phyloP scores from a whole-genome alignment of 2,329 filamentous ascomycete species.

The Alternaria arbusti region DNA sequence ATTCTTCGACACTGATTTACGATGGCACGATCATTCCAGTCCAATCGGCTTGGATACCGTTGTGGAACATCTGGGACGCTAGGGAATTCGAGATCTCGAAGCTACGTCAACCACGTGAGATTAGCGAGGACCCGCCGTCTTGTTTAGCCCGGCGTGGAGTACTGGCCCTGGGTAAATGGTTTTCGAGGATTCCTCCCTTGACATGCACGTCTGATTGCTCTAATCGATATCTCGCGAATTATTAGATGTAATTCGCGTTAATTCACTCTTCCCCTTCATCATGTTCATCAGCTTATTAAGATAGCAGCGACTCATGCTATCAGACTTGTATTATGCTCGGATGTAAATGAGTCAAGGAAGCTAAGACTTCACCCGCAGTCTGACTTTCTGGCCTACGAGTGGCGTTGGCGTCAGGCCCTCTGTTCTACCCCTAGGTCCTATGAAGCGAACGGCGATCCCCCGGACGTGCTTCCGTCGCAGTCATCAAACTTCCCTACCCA shows the following conservation, averaged over 20 bases:
- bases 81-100: neutral
- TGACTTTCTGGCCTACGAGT: neutral
- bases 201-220: neutral
- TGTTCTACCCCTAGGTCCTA: neutral
- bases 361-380: conserved; percentile 2
- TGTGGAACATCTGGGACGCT: neutral
- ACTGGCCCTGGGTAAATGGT: neutral
- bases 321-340: neutral
- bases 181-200: neutral
- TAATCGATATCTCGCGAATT: neutral
- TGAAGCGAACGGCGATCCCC: neutral
- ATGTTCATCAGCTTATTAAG: neutral
- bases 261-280: neutral
- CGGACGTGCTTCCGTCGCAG: neutral
- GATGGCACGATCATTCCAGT: neutral
- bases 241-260: neutral
- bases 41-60: neutral
- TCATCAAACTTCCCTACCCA: neutral
- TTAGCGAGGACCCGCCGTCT: neutral
- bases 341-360: conserved; percentile 11
- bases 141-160: neutral
- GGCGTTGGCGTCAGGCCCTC: conserved; percentile 5
- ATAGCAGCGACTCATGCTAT: neutral
- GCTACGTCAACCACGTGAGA: neutral
- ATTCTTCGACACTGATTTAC: neutral